phyloP scores from a whole-genome alignment of 306 rosid species.

The Rosa multiflora region DNA sequence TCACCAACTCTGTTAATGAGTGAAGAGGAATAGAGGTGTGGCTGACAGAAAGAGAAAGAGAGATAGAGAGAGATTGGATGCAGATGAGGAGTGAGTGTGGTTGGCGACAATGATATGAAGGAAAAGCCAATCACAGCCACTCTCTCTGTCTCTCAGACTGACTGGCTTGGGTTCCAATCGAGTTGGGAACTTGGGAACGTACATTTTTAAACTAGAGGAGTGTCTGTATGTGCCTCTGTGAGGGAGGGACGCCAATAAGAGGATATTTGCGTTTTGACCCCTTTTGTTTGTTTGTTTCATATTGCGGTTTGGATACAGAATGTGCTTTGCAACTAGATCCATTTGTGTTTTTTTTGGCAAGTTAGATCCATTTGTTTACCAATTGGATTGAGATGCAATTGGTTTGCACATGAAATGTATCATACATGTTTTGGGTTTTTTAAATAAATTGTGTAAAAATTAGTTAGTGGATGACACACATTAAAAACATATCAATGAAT shows the following conservation, averaged over 20 bases:
- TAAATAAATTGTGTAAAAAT: too few relatives aligned
- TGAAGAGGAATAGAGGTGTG: conserved; percentile 27
- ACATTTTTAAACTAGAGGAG: background rate
- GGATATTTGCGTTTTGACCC: background rate
- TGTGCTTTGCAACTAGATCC: background rate
- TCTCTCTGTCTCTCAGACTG: background rate
- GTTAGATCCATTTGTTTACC: too few relatives aligned
- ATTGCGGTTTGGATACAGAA: background rate
- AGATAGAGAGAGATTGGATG: conserved; percentile 3
- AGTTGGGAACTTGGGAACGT: background rate
- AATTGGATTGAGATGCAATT: too few relatives aligned
- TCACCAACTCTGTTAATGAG: conserved; percentile 2
- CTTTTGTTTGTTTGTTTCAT: background rate
- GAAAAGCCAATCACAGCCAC: conserved; percentile 16
- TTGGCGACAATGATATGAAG: background rate
- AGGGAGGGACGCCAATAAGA: background rate
- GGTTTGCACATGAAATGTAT: too few relatives aligned
- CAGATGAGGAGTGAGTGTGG: conserved; percentile 18
- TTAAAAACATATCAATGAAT: too few relatives aligned
- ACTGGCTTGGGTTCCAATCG: background rate
- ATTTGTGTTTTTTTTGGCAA: too few relatives aligned
- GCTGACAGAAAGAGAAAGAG: conserved; percentile 19
- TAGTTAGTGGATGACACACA: too few relatives aligned
- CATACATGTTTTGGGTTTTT: too few relatives aligned
- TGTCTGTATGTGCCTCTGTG: background rate